A percentile compares a stretch with the other conserved stretches of the same genome.
These are phyloP conservation scores for Talinum fruticosum DNA, from an alignment of 148 eudicot genomes.

Conservation along the genomic window DNA sequence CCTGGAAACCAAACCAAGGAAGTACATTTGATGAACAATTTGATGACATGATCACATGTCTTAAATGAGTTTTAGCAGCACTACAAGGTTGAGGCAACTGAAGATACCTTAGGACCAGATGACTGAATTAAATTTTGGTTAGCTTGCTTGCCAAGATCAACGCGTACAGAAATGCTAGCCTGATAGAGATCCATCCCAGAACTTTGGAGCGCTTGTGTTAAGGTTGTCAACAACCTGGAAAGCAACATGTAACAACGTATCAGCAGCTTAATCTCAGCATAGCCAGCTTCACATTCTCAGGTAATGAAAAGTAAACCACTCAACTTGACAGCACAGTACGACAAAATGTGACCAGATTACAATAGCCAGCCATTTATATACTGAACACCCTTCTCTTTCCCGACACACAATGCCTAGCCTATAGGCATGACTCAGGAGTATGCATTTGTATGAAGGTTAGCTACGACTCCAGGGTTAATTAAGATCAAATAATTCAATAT, in stretches of 20 bases:
- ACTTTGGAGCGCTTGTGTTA: slow-evolving; percentile 67
- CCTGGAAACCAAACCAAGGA: slow-evolving; percentile 17
- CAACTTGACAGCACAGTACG: not conserved
- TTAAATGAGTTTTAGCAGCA: slow-evolving; percentile 3
- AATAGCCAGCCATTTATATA: too few species aligned
- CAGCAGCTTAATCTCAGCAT: slow-evolving; percentile 16
- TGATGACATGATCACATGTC: not conserved
- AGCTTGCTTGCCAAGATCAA: slow-evolving; percentile 85
- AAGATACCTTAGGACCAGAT: slow-evolving; percentile 44
- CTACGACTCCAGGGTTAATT: too few species aligned
- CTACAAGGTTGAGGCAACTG: not conserved
- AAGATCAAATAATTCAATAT: too few species aligned
- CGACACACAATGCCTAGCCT: too few species aligned
- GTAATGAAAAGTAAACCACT: not conserved
- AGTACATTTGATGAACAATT: not conserved
- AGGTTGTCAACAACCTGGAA: slow-evolving; percentile 63
- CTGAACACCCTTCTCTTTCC: not conserved
- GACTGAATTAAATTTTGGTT: slow-evolving; percentile 31
- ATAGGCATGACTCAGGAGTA: too few species aligned
- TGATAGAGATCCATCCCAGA: slow-evolving; percentile 81
- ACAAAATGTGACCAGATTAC: not conserved
- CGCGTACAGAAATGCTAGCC: slow-evolving; percentile 71
- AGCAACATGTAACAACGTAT: slow-evolving; percentile 8
- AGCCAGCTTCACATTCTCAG: not conserved
- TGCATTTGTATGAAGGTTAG: too few species aligned